Evolutionary conservation across 352 stramenopile genomes (phyloP).

Genomic region (Phytophthora idaei): DNA sequence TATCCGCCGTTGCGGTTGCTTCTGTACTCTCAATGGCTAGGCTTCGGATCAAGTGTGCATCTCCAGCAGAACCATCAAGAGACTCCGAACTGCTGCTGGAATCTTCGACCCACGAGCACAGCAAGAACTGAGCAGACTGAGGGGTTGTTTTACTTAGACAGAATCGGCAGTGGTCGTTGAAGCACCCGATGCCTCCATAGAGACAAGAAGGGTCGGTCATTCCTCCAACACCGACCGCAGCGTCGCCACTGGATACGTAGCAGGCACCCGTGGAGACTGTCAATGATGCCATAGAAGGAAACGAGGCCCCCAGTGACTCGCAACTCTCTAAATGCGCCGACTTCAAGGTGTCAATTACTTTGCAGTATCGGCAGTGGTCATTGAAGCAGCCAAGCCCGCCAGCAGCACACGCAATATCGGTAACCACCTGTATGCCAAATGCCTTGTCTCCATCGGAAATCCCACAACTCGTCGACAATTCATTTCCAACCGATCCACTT

Average conservation of each 20-base stretch:
- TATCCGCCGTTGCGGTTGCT: not conserved
- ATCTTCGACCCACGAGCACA: constrained; percentile 17
- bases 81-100: constrained; percentile 1
- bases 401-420: constrained; percentile 28
- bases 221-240: constrained; percentile 35
- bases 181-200: constrained; percentile 46
- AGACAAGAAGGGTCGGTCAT: constrained; percentile 40
- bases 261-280: constrained; percentile 20
- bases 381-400: constrained; percentile 54
- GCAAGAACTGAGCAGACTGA: constrained; percentile 25
- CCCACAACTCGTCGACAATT: constrained; percentile 6
- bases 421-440: constrained; percentile 38
- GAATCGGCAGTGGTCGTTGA: constrained; percentile 33
- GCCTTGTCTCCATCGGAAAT: constrained; percentile 40
- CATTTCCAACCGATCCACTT: constrained; percentile 20
- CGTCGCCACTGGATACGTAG: constrained; percentile 31
- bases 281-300: constrained; percentile 24
- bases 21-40: not conserved
- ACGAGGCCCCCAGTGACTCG: constrained; percentile 11
- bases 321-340: constrained; percentile 39
- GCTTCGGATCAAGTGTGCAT: not conserved
- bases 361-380: constrained; percentile 51
- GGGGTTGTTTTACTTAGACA: constrained; percentile 16
- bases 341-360: constrained; percentile 35
- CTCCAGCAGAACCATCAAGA: not conserved